phyloP scores from a whole-genome alignment of 345 rosid genomes.

The Cardamine occulta region DNA sequence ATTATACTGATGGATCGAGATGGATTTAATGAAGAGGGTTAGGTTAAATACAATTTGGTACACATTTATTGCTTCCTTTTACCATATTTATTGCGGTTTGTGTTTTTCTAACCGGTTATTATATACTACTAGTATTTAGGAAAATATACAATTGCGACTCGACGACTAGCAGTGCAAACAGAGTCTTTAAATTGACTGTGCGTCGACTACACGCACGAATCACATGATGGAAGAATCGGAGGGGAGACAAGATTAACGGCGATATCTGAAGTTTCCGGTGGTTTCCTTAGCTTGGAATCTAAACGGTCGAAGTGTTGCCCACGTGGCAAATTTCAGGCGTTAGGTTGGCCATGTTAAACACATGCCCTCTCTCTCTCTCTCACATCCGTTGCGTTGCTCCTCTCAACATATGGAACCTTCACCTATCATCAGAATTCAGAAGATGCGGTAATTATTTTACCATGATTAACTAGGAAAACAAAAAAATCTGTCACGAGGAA shows the following conservation, averaged over 20 bases:
- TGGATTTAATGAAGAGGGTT: too few relatives aligned
- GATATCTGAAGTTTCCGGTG: background rate
- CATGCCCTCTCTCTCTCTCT: background rate
- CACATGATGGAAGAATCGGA: conserved; percentile 1
- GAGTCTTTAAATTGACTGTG: background rate
- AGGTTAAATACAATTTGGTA: background rate
- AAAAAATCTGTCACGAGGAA: too few relatives aligned
- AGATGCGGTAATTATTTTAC: background rate
- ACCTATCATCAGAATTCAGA: background rate
- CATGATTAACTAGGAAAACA: background rate
- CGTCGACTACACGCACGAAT: conserved; percentile 10
- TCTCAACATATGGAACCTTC: background rate
- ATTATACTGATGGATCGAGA: too few relatives aligned
- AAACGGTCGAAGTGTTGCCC: background rate
- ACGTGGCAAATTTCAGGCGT: conserved; percentile 21
- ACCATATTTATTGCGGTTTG: conserved; percentile 23
- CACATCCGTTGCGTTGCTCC: background rate
- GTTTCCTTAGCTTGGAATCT: background rate
- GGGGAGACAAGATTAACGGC: conserved; percentile 25
- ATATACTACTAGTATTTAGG: background rate
- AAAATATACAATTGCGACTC: conserved; percentile 20
- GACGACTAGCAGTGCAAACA: background rate
- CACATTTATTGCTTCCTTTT: conserved; percentile 27
- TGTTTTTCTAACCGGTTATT: background rate
- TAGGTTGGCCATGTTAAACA: conserved; percentile 27